Base-by-base conservation (phyloP, 768 basidiomycete genomes). In the Boletus subparvulus region DNA sequence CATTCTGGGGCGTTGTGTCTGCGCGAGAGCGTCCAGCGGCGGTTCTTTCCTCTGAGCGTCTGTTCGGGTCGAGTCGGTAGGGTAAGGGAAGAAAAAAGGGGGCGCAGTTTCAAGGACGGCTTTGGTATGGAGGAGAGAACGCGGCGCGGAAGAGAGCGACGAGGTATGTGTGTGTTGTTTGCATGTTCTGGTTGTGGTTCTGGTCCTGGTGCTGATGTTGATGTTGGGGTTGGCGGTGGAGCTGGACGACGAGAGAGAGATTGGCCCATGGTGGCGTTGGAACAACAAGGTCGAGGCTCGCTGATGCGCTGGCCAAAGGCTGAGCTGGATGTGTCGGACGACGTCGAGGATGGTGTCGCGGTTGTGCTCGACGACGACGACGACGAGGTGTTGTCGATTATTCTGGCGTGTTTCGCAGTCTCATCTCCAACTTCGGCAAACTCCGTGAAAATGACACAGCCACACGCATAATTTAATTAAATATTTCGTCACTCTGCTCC, bases 111-210 rank as follows among this genome's bases (percentile, higher is more conserved):
- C 54, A 65, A 40, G 28, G 64, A 60, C 2, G 65, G 62, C 55
- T 62, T 65, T 19, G 73, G 62, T 65, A 72, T 39, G 62, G 64
- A 59, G 56, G 75, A 55, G 66, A 71, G 46, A 43, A 80, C 64
- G 50, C 73, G 76, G 45, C 61, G 75, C 5, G 76, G 72, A 4
- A 77, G 64, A 7, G 64, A 55, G 44, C 61, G 63, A 49, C 52
- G 58, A 28, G 40, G 37, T 33, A 36, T n/a, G 10, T 35, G 50
- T 9, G 33, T 52, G 32, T 35, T 40, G 26, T 56, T 52, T 28
- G 43, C 40, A 9, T 50, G 47, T 50, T 45, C 56, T 51, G 55
- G 53, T 53, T 45, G 58, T 50, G 56, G 47, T 50, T 44, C 56
- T 41, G 52, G 50, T 43, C 41, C 46, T 21, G 58, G 42, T 32